Evolutionary conservation across 768 basidiomycete genomes (phyloP).

Genomic region (Pholiota microspora): DNA sequence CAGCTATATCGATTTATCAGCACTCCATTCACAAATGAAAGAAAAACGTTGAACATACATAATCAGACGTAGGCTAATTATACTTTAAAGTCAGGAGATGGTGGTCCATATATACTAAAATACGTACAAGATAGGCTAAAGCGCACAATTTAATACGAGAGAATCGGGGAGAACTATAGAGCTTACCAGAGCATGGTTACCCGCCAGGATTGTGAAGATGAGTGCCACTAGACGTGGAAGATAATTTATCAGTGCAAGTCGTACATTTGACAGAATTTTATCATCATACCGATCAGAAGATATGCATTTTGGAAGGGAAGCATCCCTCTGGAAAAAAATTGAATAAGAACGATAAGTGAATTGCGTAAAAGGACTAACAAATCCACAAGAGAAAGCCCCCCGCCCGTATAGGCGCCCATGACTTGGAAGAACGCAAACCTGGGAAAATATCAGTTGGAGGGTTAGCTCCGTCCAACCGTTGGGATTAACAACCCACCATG

Average conservation of each 20-base stretch:
- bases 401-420: constrained; percentile 58
- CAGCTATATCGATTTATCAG: constrained; percentile 42
- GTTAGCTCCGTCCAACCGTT: background rate
- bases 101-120: background rate
- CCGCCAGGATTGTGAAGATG: constrained; percentile 66
- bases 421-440: constrained; percentile 47
- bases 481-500: constrained; percentile 41
- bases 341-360: no score
- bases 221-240: constrained; percentile 38
- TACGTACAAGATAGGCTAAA: constrained; percentile 1
- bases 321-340: constrained; percentile 46
- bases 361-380: constrained; percentile 30
- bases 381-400: constrained; percentile 70
- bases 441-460: constrained; percentile 9
- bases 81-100: background rate
- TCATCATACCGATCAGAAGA: constrained; percentile 50
- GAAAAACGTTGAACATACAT: constrained; percentile 38
- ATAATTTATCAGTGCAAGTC: background rate
- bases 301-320: constrained; percentile 68
- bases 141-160: constrained; percentile 61
- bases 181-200: constrained; percentile 74
- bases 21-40: background rate
- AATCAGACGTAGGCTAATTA: constrained; percentile 50
- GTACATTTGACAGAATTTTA: background rate
- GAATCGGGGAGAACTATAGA: no score